Evolutionary conservation across 495 filamentous ascomycete species (phyloP).

Genomic region (Annulohypoxylon maeteangense): DNA sequence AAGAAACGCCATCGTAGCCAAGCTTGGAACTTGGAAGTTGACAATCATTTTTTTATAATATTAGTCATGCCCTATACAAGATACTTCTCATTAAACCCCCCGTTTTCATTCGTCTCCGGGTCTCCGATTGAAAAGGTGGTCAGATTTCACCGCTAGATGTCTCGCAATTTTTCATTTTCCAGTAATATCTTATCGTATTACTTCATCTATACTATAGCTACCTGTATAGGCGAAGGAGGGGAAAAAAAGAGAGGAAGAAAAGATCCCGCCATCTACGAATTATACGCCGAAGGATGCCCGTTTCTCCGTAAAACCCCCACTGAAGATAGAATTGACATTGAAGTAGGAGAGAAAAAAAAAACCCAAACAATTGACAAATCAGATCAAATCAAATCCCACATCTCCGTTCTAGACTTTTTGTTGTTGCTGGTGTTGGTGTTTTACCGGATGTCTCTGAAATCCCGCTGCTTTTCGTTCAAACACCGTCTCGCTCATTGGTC

Average conservation of each 20-base stretch:
- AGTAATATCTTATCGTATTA: conserved; percentile 26
- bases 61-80: conserved; percentile 25
- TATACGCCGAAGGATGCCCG: conserved; percentile 22
- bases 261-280: conserved; percentile 4
- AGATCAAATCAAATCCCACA: neutral
- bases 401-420: neutral
- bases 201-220: conserved; percentile 3
- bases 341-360: conserved; percentile 5
- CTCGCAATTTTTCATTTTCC: conserved; percentile 5
- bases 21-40: neutral
- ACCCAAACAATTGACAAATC: conserved; percentile 8
- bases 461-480: conserved; percentile 37
- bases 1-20: neutral
- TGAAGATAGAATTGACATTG: neutral
- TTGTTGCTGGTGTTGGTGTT: conserved; percentile 6
- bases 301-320: neutral
- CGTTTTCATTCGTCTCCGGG: conserved; percentile 20
- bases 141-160: conserved; percentile 38
- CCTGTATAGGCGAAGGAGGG: neutral
- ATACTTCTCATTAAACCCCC: neutral
- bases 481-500: conserved; percentile 43
- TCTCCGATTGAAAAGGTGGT: conserved; percentile 29
- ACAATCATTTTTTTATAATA: neutral
- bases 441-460: conserved; percentile 27
- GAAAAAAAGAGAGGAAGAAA: neutral